Evolutionary conservation across 306 rosid species (phyloP), one percentile per base, ranked within the genome.

Genomic region (Pueraria montana): DNA sequence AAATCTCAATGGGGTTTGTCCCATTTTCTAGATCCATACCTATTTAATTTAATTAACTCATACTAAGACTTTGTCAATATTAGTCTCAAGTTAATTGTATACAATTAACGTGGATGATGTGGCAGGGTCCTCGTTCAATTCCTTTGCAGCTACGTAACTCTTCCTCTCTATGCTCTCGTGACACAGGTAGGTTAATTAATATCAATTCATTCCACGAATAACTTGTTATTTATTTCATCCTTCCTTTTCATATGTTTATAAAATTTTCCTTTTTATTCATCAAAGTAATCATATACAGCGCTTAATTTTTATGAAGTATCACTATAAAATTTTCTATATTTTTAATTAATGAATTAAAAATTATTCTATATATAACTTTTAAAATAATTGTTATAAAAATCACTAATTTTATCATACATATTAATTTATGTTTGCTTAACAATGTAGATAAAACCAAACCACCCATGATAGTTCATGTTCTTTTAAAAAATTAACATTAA

Each of bases 151-250:
- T 64, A 64, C 13, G 71, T 64, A 3, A 64, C 71, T 17, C 71
- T 64, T 64, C 71, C 71, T 64, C 23, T 17, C 45, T 64, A 64
- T 64, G 71, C 71, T 32, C 71, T 64, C 21, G 71, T 64, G 11
- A 32, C 71, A 64, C 71, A 64, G 71, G 71, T 64, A 8, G 38
- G 2, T 62, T 58, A 58, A 24, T 58, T 16, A 12, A 45, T 45
- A 17, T 16, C 18, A 16, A 48, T 13, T 48, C 18, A 1, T 48
- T 48, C 2, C 18, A 14, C 18, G 1, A 3, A 3, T 48, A 14
- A 48, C 6, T 46, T 46, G 0, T 11, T 48, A 1, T 48, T 48
- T 48, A 20, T 50, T 46, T 46, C 0, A 3, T 46, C 4, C 10
- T 43, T 43, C 13, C 40, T 5, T 36, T 36, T 36, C 6, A 36